These are phyloP conservation scores for Gaeumannomyces sp. DNA, from an alignment of 2,329 filamentous ascomycete genomes.

Conservation along the genomic window DNA sequence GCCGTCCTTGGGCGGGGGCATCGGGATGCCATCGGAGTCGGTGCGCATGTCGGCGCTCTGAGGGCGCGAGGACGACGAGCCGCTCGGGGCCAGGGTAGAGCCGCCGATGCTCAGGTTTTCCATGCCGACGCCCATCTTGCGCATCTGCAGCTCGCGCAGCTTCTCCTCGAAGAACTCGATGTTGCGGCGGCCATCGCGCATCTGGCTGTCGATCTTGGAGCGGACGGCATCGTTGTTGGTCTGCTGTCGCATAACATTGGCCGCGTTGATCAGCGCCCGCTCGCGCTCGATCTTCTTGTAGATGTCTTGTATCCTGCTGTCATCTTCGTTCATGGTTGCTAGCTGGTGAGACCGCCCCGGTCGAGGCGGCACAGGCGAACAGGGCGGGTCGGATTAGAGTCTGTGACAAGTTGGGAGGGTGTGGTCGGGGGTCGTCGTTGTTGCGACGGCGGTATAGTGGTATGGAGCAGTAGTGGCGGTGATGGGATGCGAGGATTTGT, in stretches of 20 bases:
- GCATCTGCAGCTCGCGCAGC: slow-evolving; percentile 80
- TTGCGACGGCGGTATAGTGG: slow-evolving; percentile 3
- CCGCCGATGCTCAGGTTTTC: slow-evolving; percentile 56
- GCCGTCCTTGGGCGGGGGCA: slow-evolving; percentile 68
- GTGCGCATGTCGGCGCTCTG: slow-evolving; percentile 39
- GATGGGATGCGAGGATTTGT: neutral
- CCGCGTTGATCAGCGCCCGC: slow-evolving; percentile 88
- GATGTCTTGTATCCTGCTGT: slow-evolving; percentile 69
- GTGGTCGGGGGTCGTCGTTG: neutral
- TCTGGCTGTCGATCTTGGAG: slow-evolving; percentile 85
- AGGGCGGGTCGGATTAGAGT: neutral
- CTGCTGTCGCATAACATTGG: slow-evolving; percentile 90
- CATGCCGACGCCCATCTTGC: slow-evolving; percentile 63
- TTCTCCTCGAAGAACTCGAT: slow-evolving; percentile 94
- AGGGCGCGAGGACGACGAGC: slow-evolving; percentile 32
- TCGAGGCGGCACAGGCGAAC: neutral
- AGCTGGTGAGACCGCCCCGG: slow-evolving; percentile 1
- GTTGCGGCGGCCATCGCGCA: slow-evolving; percentile 87
- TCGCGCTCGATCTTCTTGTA: slow-evolving; percentile 97
- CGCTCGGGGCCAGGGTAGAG: slow-evolving; percentile 32
- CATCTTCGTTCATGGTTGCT: slow-evolving; percentile 52
- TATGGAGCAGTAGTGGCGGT: slow-evolving; percentile 1
- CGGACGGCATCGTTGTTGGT: slow-evolving; percentile 90
- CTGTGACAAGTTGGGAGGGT: neutral
- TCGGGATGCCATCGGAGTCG: slow-evolving; percentile 43